Base-by-base conservation (phyloP, 768 basidiomycete genomes). In the Rhodotorula toruloides region DNA sequence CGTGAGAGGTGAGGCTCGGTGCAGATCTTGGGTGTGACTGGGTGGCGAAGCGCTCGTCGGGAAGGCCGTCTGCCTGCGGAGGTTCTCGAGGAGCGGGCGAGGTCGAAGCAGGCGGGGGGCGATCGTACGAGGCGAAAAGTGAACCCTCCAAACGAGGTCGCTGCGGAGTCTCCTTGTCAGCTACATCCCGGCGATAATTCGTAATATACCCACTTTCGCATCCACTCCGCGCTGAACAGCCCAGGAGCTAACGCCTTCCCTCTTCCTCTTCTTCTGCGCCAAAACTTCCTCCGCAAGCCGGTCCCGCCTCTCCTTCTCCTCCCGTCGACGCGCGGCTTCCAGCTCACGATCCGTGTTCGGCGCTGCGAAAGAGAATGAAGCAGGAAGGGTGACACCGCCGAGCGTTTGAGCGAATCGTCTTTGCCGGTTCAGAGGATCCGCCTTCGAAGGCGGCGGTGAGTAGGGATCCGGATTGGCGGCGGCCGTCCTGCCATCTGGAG, bases 251-350 rank as follows among this genome's bases (percentile, higher is more conserved):
- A 22, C 32, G 5, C 25, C 39, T 36, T 66, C 49, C 37, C 56
- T 31, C 42, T 31, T 42, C 25, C 52, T 10, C 54, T 54, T 67
- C 60, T 50, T 54, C 50, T 56, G 60, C 56, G 9, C 36, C 7
- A 61, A 34, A 0, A 37, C 56, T 37, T 44, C 43, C 48, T 61
- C 60, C 36, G 50, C 55, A 14, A 16, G 10, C 36, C 25, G 21
- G 49, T 67, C 60, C 10, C 65, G 22, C 42, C 60, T 21, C 37
- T 67, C 60, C 10, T 49, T 8, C 32, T 67, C 65, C 44, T 57
- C 59, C 34, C n/a, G n/a, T 5, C 65, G 29, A 25, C 27, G 40
- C 17, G 36, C 32, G 32, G 43, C 22, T 31, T 67, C 65, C 37
- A 39, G 49, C 16, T 67, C 65, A 43, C 50, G 50, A 1, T 32